A percentile compares a stretch with the other conserved stretches of the same genome.
These are phyloP conservation scores for Trichodelitschia bisporula DNA, from an alignment of 495 filamentous ascomycete genomes.

Conservation along the genomic window DNA sequence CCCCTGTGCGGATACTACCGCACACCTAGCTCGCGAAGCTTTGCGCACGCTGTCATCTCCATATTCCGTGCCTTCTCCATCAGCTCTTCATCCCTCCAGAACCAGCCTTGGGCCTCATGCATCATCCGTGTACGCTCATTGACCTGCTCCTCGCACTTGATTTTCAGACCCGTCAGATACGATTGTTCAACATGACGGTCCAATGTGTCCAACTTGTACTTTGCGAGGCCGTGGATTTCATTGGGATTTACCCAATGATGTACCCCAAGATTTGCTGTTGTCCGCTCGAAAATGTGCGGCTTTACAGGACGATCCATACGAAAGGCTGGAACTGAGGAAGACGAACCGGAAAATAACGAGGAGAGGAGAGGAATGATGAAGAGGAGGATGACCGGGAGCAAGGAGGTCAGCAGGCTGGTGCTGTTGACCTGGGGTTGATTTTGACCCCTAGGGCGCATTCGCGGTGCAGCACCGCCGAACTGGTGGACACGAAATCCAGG, in stretches of 20 bases:
- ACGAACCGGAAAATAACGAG: slow-evolving; percentile 40
- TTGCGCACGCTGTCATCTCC: too few species aligned
- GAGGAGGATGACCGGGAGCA: slow-evolving; percentile 69
- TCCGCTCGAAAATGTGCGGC: slow-evolving; percentile 47
- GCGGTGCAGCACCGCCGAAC: slow-evolving; percentile 19
- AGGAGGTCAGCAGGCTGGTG: slow-evolving; percentile 17
- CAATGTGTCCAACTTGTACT: slow-evolving; percentile 39
- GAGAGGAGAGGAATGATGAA: slow-evolving; percentile 74
- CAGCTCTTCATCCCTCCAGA: slow-evolving; percentile 54
- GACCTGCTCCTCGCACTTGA: slow-evolving; percentile 36
- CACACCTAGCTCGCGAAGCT: too few species aligned
- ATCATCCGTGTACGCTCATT: slow-evolving; percentile 39
- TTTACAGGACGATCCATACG: slow-evolving; percentile 39
- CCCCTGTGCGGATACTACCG: too few species aligned
- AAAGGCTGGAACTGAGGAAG: slow-evolving; percentile 32
- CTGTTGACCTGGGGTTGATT: slow-evolving; percentile 7
- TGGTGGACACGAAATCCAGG: slow-evolving; percentile 29
- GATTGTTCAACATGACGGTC: slow-evolving; percentile 53
- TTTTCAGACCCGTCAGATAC: slow-evolving; percentile 36
- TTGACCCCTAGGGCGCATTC: slow-evolving; percentile 9
- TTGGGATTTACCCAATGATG: slow-evolving; percentile 66
- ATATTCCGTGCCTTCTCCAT: slow-evolving; percentile 39
- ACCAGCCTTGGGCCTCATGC: slow-evolving; percentile 74
- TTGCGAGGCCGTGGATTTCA: slow-evolving; percentile 44
- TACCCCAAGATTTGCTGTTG: slow-evolving; percentile 41